phyloP scores from a whole-genome alignment of 2,329 filamentous ascomycete species.

The Metarhizium sp. region DNA sequence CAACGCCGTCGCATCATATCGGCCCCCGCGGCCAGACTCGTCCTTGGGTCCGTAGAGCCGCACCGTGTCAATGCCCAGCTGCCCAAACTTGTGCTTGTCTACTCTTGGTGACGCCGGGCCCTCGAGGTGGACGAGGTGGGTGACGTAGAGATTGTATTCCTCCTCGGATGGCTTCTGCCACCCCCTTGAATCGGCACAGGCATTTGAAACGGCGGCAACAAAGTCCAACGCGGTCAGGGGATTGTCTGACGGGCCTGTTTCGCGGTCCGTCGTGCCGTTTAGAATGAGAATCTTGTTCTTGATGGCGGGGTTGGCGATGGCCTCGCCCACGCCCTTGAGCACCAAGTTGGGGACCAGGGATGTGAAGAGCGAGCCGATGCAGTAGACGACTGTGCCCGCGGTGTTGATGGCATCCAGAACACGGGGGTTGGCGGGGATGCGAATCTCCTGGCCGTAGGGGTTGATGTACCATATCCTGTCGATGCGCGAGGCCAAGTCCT shows the following conservation, averaged over 20 bases:
- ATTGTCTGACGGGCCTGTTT: conserved; percentile 61
- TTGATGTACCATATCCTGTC: conserved; percentile 93
- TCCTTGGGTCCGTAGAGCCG: conserved; percentile 63
- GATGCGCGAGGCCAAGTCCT: conserved; percentile 70
- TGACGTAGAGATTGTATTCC: conserved; percentile 62
- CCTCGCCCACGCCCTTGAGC: conserved; percentile 61
- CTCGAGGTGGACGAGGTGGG: conserved; percentile 74
- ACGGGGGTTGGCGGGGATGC: conserved; percentile 71
- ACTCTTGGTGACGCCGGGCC: conserved; percentile 60
- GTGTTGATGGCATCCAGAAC: conserved; percentile 59
- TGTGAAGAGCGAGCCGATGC: conserved; percentile 89
- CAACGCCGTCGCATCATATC: conserved; percentile 70
- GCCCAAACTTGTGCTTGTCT: conserved; percentile 52
- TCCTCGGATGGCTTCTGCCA: conserved; percentile 25
- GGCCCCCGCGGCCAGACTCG: conserved; percentile 31
- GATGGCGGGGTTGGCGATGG: conserved; percentile 32
- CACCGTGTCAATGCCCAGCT: conserved; percentile 67
- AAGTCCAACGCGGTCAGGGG: conserved; percentile 74
- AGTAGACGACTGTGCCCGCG: conserved; percentile 70
- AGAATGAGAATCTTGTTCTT: conserved; percentile 72
- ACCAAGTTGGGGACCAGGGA: conserved; percentile 78
- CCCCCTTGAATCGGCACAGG: conserved; percentile 59
- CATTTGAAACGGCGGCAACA: conserved; percentile 66
- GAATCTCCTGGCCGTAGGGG: conserved; percentile 94
- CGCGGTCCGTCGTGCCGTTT: conserved; percentile 76